phyloP scores from a whole-genome alignment of 495 filamentous ascomycete species.

The Opeltia flavorubescens region DNA sequence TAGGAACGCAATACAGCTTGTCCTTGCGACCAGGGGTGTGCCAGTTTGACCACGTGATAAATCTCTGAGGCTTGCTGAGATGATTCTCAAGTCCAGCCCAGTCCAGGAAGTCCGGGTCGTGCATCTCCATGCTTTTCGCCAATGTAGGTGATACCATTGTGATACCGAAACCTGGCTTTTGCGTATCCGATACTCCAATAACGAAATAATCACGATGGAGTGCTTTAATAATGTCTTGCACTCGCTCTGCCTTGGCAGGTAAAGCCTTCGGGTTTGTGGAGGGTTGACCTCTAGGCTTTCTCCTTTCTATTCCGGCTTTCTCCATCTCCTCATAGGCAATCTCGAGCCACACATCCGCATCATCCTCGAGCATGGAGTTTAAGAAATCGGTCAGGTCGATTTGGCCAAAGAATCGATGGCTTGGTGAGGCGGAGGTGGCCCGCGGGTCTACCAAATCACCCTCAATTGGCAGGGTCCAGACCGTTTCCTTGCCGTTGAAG shows the following conservation, averaged over 20 bases:
- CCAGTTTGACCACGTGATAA: background rate
- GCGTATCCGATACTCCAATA: background rate
- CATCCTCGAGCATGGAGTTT: background rate
- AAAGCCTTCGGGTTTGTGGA: background rate
- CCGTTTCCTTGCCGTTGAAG: background rate
- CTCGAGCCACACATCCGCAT: background rate
- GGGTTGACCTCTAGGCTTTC: background rate
- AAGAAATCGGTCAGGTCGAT: background rate
- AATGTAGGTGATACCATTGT: background rate
- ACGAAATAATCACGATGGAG: constrained; percentile 1
- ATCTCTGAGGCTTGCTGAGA: background rate
- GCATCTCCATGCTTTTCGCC: background rate
- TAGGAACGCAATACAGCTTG: background rate
- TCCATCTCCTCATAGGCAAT: constrained; percentile 1
- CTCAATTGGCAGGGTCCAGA: background rate
- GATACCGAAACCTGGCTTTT: background rate
- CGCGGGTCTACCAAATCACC: background rate
- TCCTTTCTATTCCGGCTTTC: background rate
- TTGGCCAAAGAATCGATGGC: background rate
- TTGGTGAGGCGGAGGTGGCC: background rate
- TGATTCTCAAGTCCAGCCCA: background rate
- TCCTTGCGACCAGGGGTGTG: background rate
- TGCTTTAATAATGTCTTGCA: background rate
- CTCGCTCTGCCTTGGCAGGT: background rate
- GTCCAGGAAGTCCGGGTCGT: background rate